Evolutionary conservation across 2,329 filamentous ascomycete species (phyloP), one percentile per base, ranked within the genome.

Genomic region (Septoria linicola): DNA sequence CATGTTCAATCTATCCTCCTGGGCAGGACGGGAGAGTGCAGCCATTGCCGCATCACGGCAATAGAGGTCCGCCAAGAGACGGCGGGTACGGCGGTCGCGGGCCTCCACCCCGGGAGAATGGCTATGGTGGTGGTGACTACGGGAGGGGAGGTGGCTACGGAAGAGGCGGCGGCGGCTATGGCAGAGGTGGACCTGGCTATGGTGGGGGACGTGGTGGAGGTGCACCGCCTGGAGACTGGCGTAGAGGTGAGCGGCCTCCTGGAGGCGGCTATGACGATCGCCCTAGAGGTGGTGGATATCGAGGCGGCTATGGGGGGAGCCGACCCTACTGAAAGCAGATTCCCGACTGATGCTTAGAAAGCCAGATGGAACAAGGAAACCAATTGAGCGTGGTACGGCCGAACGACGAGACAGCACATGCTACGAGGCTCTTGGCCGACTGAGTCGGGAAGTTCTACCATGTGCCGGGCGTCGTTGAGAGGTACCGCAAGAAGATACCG

Each of bases 1-100:
- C 86, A 51, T 92, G 88, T 67, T 88, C 89, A 4, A 84, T 96
- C 53, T 75, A 92, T 49, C 84, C 88, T 35, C 88, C 89, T 1
- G 73, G 87, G 20, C 74, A 81, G 25, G 86, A 92, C 66, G 90
- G 90, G 0, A 81, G 80, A 25, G 83, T 95, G 32, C 84, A 84
- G 36, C 82, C 87, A 31, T 63, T 74, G 8, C 74, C 79, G n/a
- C 75, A 78, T 10, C 73, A 17, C 75, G 77, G 21, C 70, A 73
- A 27, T 8, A 66, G 65, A 63, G 66, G 65, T 11, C 59, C 57
- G 32, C 59, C 63, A 3, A 49, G 62, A 42, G 57, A 63, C 14
- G 60, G 54, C 44, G 65, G 72, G 21, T 73, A 72, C 11, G 65
- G 69, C 37, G 58, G 52, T 50, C 64, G 72, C 21, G 73, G 72